Percentiles rank a stretch among this genome's conserved stretches.
Evolutionary conservation across 73 alveolate genomes (phyloP).

Genomic region (Paramecium sonneborni): DNA sequence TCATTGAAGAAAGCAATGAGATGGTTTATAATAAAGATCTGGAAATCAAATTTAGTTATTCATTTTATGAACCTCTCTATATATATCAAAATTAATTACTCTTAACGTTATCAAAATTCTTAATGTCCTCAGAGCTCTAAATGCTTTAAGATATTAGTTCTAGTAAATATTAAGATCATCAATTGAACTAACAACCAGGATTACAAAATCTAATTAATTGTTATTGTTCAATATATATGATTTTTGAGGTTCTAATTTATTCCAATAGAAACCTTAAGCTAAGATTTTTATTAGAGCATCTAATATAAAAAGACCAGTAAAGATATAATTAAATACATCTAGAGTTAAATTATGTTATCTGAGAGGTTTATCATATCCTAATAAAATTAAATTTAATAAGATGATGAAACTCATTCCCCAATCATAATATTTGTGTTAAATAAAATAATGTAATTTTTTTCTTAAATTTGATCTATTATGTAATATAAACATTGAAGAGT

Average conservation of each 20-base stretch:
- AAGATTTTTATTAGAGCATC: neutral
- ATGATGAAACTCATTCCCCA: neutral
- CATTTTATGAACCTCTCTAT: conserved; percentile 44
- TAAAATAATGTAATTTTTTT: neutral
- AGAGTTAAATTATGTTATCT: neutral
- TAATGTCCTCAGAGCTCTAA: neutral
- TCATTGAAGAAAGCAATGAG: conserved; percentile 1
- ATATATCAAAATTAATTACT: neutral
- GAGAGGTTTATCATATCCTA: conserved; percentile 19
- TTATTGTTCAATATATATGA: neutral
- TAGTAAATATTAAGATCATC: neutral
- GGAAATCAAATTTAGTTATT: neutral
- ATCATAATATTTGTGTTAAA: neutral
- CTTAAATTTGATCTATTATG: neutral
- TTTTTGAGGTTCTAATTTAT: neutral
- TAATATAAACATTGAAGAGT: neutral
- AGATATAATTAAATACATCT: neutral
- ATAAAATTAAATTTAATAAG: neutral
- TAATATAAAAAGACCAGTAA: neutral
- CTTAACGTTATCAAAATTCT: neutral
- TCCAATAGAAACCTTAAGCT: neutral
- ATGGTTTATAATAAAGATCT: conserved; percentile 1
- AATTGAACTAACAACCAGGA: neutral
- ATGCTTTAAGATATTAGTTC: neutral
- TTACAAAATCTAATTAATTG: neutral